Percentiles rank a stretch among this genome's conserved stretches.
Conservation (phyloP, 2,329 filamentous ascomycete genomes). For the Uncinocarpus reesii region DNA sequence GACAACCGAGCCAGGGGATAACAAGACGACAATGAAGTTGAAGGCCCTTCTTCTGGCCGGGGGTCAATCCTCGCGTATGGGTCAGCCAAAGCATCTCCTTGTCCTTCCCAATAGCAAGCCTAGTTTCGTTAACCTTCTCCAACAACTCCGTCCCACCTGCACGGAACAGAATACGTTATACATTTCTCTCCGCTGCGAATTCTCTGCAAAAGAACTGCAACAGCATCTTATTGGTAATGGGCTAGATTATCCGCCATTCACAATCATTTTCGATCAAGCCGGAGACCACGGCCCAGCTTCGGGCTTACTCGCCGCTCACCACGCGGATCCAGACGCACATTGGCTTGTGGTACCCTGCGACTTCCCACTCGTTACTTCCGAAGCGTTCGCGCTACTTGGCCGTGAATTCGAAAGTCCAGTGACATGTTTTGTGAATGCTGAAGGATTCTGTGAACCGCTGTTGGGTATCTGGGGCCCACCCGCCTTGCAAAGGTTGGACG, state of each 20-base stretch:
- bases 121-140: conserved; percentile 23
- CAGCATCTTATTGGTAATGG: neutral
- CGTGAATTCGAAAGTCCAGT: conserved; percentile 21
- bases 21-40: too few relatives aligned
- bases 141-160: conserved; percentile 20
- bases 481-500: conserved; percentile 21
- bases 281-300: conserved; percentile 20
- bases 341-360: conserved; percentile 31
- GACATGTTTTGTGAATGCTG: conserved; percentile 28
- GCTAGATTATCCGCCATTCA: neutral
- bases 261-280: conserved; percentile 10
- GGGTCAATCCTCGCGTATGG: conserved; percentile 26
- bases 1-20: neutral
- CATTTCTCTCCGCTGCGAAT: conserved; percentile 20
- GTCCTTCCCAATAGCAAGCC: conserved; percentile 19
- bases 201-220: conserved; percentile 12
- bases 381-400: conserved; percentile 23
- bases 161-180: conserved; percentile 21
- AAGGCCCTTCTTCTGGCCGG: conserved; percentile 27
- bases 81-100: conserved; percentile 27
- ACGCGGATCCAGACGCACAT: conserved; percentile 18
- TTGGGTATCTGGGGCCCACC: conserved; percentile 30
- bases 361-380: conserved; percentile 25
- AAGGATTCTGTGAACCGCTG: conserved; percentile 28
- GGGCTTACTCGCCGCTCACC: conserved; percentile 27